These are phyloP conservation scores for Megacollybia marginata DNA, from an alignment of 768 basidiomycete genomes.

Conservation along the genomic window DNA sequence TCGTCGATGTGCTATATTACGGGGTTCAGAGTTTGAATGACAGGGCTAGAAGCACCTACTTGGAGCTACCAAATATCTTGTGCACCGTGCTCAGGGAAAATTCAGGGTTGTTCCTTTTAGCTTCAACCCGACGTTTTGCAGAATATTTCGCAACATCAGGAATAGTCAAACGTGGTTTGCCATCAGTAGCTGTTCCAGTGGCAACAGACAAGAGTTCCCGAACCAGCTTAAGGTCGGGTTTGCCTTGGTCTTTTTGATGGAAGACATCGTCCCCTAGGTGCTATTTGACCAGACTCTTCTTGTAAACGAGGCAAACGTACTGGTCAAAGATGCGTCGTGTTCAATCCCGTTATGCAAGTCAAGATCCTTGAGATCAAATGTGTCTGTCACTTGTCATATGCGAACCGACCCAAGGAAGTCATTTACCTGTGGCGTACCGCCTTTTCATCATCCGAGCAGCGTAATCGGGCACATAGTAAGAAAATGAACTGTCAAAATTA, in stretches of 20 bases:
- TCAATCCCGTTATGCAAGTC: slow-evolving; percentile 72
- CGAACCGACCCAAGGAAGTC: not conserved
- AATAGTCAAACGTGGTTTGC: slow-evolving; percentile 40
- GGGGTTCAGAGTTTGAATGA: not conserved
- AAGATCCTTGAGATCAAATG: slow-evolving; percentile 59
- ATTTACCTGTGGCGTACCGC: slow-evolving; percentile 33
- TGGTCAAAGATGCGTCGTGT: slow-evolving; percentile 56
- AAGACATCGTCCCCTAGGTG: slow-evolving; percentile 44
- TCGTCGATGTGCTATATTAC: slow-evolving; percentile 44
- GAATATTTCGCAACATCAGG: slow-evolving; percentile 52
- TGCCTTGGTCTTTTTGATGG: slow-evolving; percentile 43
- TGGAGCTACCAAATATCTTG: slow-evolving; percentile 57
- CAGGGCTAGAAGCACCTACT: slow-evolving; percentile 35
- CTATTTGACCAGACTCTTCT: not conserved
- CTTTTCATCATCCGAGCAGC: slow-evolving; percentile 52
- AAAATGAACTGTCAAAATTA: slow-evolving; percentile 23
- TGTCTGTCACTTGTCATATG: slow-evolving; percentile 29
- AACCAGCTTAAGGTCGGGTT: slow-evolving; percentile 41
- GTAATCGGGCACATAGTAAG: slow-evolving; percentile 55
- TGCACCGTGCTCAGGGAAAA: slow-evolving; percentile 46
- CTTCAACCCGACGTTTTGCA: slow-evolving; percentile 55
- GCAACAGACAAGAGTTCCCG: slow-evolving; percentile 51
- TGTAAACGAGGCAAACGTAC: slow-evolving; percentile 35
- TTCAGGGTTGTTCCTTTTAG: slow-evolving; percentile 43
- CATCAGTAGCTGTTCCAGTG: slow-evolving; percentile 47